Evolutionary conservation across 2,329 filamentous ascomycete genomes (phyloP), one percentile per base, ranked within the genome.

Genomic region (Akanthomyces muscarius): DNA sequence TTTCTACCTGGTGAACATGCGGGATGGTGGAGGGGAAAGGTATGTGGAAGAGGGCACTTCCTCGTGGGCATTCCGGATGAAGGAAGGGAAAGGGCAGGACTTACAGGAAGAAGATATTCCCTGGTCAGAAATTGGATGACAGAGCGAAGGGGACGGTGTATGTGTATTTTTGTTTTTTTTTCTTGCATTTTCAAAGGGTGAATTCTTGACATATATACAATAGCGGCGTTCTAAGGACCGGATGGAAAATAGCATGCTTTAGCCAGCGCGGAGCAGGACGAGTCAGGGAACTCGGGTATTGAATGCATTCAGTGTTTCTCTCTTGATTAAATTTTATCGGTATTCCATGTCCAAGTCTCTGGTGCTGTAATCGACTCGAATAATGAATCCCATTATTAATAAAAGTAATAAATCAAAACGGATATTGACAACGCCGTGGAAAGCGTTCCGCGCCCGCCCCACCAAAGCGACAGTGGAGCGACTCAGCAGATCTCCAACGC

Each of bases 31-130:
- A 33, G 41, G 8, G 28, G 8, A 1, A n/a, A 14, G 87, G 80
- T 16, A 68, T 38, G 80, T 16, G 68, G 42, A 50, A 18, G 21
- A 44, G 23, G 47, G 36, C 25, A 25, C 13, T 7, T 14, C 30
- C 30, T 41, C 47, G 21, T 51, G 30, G 25, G 16, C 14, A n/a
- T 38, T 8, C 18, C 8, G 10, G 25, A 16, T 7, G 2, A 18
- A n/a, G 18, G n/a, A n/a, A 23, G 1, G 25, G 28, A 2, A 33
- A 21, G 75, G 87, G 80, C 18, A 68, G 44, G 68, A 71, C 62
- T 58, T 59, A 50, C 51, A 63, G 4, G 42, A 55, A 18, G 30
- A 36, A 25, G 47, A 18, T 23, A 18, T 4, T 14, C n/a, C n/a
- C 47, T 41, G 18, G 21, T 60, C 18, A 41, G 16, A 5, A 11